Evolutionary conservation across 805 yeast genomes (phyloP).

Genomic region (Hanseniaspora nectarophila): DNA sequence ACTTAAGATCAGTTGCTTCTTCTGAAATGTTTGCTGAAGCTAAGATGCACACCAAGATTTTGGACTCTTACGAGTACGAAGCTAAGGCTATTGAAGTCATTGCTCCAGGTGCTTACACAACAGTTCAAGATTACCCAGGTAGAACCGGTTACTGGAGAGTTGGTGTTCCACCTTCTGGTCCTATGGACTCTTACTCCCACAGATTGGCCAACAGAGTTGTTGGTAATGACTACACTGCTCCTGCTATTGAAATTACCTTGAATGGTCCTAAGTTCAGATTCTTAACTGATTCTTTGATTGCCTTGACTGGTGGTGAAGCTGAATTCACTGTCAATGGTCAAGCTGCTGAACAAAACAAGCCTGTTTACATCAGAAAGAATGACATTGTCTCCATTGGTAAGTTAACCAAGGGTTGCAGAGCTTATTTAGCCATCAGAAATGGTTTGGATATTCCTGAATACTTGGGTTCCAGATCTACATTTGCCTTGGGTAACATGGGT

Average conservation of each 20-base stretch:
- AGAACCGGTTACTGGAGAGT: constrained; percentile 53
- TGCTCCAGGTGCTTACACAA: constrained; percentile 88
- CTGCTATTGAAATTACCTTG: constrained; percentile 82
- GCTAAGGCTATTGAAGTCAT: constrained; percentile 78
- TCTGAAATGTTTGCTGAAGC: constrained; percentile 77
- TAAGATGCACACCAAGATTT: constrained; percentile 72
- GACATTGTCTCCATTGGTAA: constrained; percentile 74
- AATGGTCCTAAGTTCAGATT: constrained; percentile 76
- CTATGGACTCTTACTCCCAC: constrained; percentile 90
- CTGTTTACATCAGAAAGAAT: constrained; percentile 60
- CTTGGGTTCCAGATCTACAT: constrained; percentile 91
- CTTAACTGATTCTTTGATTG: constrained; percentile 66
- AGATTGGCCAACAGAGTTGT: constrained; percentile 82
- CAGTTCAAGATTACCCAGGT: constrained; percentile 93
- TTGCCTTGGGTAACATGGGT: constrained; percentile 85
- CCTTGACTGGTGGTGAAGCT: constrained; percentile 78
- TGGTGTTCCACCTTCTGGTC: constrained; percentile 98
- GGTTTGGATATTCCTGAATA: constrained; percentile 92
- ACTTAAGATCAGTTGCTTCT: constrained; percentile 71
- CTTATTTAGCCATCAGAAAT: constrained; percentile 79
- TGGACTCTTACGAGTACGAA: constrained; percentile 66
- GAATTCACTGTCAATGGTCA: constrained; percentile 55
- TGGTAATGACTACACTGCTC: constrained; percentile 70
- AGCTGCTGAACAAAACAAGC: constrained; percentile 52
- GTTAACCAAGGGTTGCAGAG: constrained; percentile 70